These are phyloP conservation scores for Xylaria sp. DNA, from an alignment of 2,329 filamentous ascomycete genomes.

Conservation along the genomic window DNA sequence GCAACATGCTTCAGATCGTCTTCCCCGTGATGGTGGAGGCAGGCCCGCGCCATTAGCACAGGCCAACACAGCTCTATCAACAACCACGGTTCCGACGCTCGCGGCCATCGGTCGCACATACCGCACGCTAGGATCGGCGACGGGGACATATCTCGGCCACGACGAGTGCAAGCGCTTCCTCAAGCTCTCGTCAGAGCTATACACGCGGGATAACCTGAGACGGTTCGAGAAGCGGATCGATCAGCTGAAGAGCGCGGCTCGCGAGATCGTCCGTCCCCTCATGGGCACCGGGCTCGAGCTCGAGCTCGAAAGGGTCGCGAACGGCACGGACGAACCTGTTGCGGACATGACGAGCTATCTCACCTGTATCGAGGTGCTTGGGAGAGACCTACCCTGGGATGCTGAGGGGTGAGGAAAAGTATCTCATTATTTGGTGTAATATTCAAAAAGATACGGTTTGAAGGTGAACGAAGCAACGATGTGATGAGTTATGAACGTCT, in stretches of 20 bases:
- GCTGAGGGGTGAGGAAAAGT: constrained; percentile 39
- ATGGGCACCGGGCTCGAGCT: constrained; percentile 88
- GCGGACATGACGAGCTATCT: constrained; percentile 47
- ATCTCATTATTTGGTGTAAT: background rate
- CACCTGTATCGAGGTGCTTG: constrained; percentile 48
- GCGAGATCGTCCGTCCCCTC: constrained; percentile 83
- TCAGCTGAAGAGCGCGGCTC: constrained; percentile 85
- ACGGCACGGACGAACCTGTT: constrained; percentile 37
- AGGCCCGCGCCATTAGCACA: constrained; percentile 15
- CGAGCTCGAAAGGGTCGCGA: constrained; percentile 63
- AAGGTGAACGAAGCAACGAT: constrained; percentile 1
- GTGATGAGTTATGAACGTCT: constrained; percentile 25
- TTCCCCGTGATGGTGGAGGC: constrained; percentile 33
- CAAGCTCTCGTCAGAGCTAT: constrained; percentile 82
- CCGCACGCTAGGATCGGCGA: constrained; percentile 74
- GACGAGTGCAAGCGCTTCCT: constrained; percentile 93
- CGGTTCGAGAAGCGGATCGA: constrained; percentile 88
- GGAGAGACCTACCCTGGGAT: constrained; percentile 49
- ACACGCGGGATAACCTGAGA: constrained; percentile 85
- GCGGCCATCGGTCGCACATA: constrained; percentile 78
- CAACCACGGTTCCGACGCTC: constrained; percentile 57
- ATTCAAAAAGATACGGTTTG: background rate
- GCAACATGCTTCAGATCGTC: constrained; percentile 26
- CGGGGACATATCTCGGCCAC: constrained; percentile 75
- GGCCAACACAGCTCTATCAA: constrained; percentile 44